Evolutionary conservation across 108 stramenopile species (phyloP).

Genomic region (Stephanodiscus minutulus): DNA sequence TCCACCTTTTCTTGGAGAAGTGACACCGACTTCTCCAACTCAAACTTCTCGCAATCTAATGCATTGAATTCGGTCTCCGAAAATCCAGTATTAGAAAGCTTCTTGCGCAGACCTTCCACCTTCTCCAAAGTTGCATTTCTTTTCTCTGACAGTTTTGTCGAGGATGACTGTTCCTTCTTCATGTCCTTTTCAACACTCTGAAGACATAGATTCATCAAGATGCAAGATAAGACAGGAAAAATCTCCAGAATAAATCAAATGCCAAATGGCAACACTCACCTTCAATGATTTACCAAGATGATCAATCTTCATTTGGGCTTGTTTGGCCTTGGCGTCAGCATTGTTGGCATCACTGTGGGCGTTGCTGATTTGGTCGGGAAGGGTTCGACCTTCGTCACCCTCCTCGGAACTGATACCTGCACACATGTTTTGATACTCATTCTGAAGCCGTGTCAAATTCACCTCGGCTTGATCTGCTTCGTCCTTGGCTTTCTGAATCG

Average conservation of each 20-base stretch:
- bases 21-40: constrained; percentile 59
- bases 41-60: constrained; percentile 71
- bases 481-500: constrained; percentile 60
- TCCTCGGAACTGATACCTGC: constrained; percentile 84
- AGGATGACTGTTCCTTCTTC: constrained; percentile 79
- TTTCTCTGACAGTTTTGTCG: constrained; percentile 63
- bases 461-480: constrained; percentile 72
- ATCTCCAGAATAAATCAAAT: background rate
- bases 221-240: background rate
- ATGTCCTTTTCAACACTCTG: constrained; percentile 86
- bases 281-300: constrained; percentile 79
- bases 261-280: constrained; percentile 43
- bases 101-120: constrained; percentile 45
- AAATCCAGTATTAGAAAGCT: constrained; percentile 58
- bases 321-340: constrained; percentile 87
- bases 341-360: constrained; percentile 88
- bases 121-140: constrained; percentile 56
- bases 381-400: constrained; percentile 76
- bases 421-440: constrained; percentile 86
- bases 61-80: constrained; percentile 59
- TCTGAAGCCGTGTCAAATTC: constrained; percentile 54
- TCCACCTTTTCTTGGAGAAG: constrained; percentile 70
- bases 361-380: constrained; percentile 86
- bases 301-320: constrained; percentile 89
- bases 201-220: constrained; percentile 3